Evolutionary conservation across 805 yeast genomes (phyloP).

Genomic region (Suhomyces sp.): DNA sequence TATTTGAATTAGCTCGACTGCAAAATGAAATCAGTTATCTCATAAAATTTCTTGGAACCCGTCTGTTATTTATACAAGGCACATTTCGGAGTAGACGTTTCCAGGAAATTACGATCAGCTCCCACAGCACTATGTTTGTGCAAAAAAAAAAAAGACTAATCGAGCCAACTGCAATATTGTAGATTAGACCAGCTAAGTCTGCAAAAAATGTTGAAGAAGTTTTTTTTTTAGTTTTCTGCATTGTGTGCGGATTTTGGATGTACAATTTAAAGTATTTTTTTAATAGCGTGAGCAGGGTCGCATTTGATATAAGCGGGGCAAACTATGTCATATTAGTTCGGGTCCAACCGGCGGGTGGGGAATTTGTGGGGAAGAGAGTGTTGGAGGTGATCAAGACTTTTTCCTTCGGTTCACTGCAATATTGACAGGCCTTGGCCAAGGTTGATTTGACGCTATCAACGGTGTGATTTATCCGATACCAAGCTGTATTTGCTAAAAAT

Average conservation of each 20-base stretch:
- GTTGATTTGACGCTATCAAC: background rate
- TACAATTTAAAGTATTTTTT: background rate
- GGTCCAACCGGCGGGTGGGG: background rate
- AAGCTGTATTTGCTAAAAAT: background rate
- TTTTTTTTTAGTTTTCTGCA: background rate
- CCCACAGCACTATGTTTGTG: background rate
- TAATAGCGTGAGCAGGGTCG: background rate
- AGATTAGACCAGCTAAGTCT: background rate
- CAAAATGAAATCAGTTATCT: background rate
- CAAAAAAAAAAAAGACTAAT: background rate
- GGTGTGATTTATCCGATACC: background rate
- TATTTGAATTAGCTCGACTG: background rate
- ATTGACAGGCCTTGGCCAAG: background rate
- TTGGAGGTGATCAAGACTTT: background rate
- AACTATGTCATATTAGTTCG: background rate
- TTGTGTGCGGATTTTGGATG: background rate
- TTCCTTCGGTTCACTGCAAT: background rate
- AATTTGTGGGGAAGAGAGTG: background rate
- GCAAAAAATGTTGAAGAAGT: background rate
- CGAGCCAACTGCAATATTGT: background rate
- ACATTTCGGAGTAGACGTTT: background rate
- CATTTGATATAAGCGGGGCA: background rate
- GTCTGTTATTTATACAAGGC: background rate
- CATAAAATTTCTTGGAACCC: background rate
- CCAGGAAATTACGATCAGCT: background rate